Base-by-base conservation (phyloP, 2,329 filamentous ascomycete genomes). In the Phaeosphaeria sp. region DNA sequence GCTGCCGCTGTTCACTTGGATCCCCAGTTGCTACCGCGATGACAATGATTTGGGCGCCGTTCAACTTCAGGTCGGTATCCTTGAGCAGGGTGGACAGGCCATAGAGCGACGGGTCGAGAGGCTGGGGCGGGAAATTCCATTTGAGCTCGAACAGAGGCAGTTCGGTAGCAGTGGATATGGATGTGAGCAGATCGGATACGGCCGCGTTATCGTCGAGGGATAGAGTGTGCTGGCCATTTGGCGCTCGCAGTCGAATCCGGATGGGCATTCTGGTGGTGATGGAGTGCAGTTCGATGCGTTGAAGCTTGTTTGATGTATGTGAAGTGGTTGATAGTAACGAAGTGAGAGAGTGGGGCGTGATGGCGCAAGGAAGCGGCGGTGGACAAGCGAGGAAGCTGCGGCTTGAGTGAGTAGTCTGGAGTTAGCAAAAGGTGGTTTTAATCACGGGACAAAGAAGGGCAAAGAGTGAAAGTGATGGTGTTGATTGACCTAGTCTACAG, bases 61-160 rank as follows among this genome's bases (percentile, higher is more conserved):
- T 83, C 21, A 91, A 79, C 51, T 86, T 86, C 53, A 89, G 75
- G 9, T 84, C 86, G 1, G 88, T 81, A 53, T 88, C 83, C 27
- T 73, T 81, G 68, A 85, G 84, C 62, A 69, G 79, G 61, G 79
- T 84, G 30, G 74, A 71, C 63, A 78, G 74, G 56, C 85, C 81
- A 27, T 84, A 83, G 42, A 79, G 73, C 39, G 85, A 82, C 10
- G 89, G 80, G 36, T 87, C 82, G 17, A 98, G 83, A 0, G 87
- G 81, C 71, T 89, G 87, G 22, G 91, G 89, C 0, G 94, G 94
- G 68, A 90, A 96, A 36, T 92, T 92, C 78, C 90, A 92, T 81
- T 95, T 97, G 61, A 96, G 81, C 44, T 90, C 86, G 71, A 94
- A 93, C 15, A 82, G 81, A 6, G 82, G 69, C 17, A 94, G 82